Base-by-base conservation (phyloP, 2,329 filamentous ascomycete species). In the Hyphodiscus sp. region DNA sequence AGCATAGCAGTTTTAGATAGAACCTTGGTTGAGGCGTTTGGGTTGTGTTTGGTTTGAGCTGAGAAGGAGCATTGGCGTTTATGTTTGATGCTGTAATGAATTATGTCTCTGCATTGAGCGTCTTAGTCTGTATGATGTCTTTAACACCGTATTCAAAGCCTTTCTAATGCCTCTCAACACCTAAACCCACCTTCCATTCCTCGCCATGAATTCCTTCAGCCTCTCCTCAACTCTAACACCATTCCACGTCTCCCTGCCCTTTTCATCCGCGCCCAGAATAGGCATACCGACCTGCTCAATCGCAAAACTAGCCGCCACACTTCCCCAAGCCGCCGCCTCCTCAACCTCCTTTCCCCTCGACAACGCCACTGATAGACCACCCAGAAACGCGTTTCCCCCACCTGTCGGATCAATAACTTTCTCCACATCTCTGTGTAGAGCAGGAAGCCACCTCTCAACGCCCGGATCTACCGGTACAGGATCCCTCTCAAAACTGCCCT, bases 271-370 rank as follows among this genome's bases (percentile, higher is more conserved):
- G 1, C 67, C 72, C 13, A 91, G 65, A 1, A 68, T 68, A 0
- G 92, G 92, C 68, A 95, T 81, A 0, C 94, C 92, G 50, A 95
- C 84, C 69, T 99, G 94, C 71, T 99, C 91, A 63, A 99, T 95
- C 16, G 89, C 89, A 69, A 96, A 94, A 65, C 91, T 91, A 8
- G 94, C 92, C 1, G 90, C 86, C 6, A 97, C 79, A 45, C 82
- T 86, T 4, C 85, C 94, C 82, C 86, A 92, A 0, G 81, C 76
- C 5, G 87, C 84, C 5, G 90, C 91, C 63, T 89, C 83, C 56
- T 85, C 81, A 42, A 88, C 74, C 23, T 69, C 66, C 61, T 79
- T 74, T 1, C 81, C 83, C 50, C 86, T 73, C 30, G 76, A 83
- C 60, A 86, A 70, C 1, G 76, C 82, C 13, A 84, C 74, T 0